Base-by-base conservation (phyloP, 139 green algal genomes). In the Chara braunii region DNA sequence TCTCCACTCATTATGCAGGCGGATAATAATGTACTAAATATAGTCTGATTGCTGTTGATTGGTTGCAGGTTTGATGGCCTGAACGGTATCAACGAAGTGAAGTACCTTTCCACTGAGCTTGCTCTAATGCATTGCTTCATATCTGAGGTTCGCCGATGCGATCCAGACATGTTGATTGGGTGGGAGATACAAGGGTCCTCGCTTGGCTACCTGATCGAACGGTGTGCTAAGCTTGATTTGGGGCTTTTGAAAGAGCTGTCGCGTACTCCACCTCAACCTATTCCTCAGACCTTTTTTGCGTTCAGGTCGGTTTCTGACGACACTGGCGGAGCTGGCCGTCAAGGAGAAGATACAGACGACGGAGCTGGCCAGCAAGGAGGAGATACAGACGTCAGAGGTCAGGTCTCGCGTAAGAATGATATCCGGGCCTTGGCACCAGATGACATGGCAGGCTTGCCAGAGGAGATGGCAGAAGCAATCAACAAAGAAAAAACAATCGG, bases 131-230 rank as follows among this genome's bases (percentile, higher is more conserved):
- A 84, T 1, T 81, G 63, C 2, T 76, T 93, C 18, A 69, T 85
- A 32, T 69, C 71, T 1, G 65, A 79, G 0, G 56, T 95, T 37
- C 70, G 43, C 3, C 57, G 61, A 7, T 67, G 90, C 43, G 93
- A 99, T 77, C 86, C 93, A 5, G 93, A 99, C 76, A 83, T 96
- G 18, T 11, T 98, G 2, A 45, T 94, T 29, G 91, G 89, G 37
- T 95, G 33, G 89, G 92, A 99, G 51, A 66, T 96, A 5, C 88
- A 94, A 72, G 78, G 79, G 14, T 77, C 36, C 18, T 88, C 77
- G 2, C 64, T 98, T 45, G 93, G 93, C 2, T 97, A 90, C 59
- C 74, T 97, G 43, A 68, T 64, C 6, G 91, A 97, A 44, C 66
- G 88, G 0, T 80, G 80, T 14, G 70, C 65, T 0, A 18, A 34